phyloP scores from a whole-genome alignment of 352 stramenopile species.

The Phytophthora niederhauseri region DNA sequence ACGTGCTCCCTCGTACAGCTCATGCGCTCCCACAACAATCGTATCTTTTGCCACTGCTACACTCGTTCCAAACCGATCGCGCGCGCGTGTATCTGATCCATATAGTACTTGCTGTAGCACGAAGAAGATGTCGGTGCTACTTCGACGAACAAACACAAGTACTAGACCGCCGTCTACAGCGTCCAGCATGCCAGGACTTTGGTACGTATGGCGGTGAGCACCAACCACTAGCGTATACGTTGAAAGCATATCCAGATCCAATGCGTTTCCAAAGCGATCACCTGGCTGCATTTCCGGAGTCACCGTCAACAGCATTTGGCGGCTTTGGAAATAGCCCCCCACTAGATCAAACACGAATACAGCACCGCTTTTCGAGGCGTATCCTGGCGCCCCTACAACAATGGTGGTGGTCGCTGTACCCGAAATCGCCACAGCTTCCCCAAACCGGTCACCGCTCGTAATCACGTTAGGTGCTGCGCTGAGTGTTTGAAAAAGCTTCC shows the following conservation, averaged over 20 bases:
- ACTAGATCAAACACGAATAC: slow-evolving; percentile 83
- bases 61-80: slow-evolving; percentile 76
- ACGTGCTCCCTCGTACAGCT: slow-evolving; percentile 49
- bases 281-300: slow-evolving; percentile 51
- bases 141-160: slow-evolving; percentile 60
- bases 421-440: slow-evolving; percentile 70
- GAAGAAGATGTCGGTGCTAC: slow-evolving; percentile 69
- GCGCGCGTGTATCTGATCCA: slow-evolving; percentile 64
- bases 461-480: slow-evolving; percentile 52
- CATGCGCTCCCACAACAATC: slow-evolving; percentile 72
- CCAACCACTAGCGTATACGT: slow-evolving; percentile 77
- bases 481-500: slow-evolving; percentile 74
- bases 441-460: slow-evolving; percentile 67
- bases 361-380: slow-evolving; percentile 51
- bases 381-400: slow-evolving; percentile 73
- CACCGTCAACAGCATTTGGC: slow-evolving; percentile 63
- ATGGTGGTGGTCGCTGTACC: slow-evolving; percentile 52
- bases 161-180: slow-evolving; percentile 50
- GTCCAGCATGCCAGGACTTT: slow-evolving; percentile 29
- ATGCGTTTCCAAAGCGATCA: slow-evolving; percentile 70
- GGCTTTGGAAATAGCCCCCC: slow-evolving; percentile 62
- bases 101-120: slow-evolving; percentile 68
- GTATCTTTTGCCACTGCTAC: slow-evolving; percentile 76
- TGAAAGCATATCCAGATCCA: slow-evolving; percentile 76
- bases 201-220: slow-evolving; percentile 49